These are phyloP conservation scores for Tetraselmis striata DNA, from an alignment of 139 green algal genomes.

Conservation along the genomic window DNA sequence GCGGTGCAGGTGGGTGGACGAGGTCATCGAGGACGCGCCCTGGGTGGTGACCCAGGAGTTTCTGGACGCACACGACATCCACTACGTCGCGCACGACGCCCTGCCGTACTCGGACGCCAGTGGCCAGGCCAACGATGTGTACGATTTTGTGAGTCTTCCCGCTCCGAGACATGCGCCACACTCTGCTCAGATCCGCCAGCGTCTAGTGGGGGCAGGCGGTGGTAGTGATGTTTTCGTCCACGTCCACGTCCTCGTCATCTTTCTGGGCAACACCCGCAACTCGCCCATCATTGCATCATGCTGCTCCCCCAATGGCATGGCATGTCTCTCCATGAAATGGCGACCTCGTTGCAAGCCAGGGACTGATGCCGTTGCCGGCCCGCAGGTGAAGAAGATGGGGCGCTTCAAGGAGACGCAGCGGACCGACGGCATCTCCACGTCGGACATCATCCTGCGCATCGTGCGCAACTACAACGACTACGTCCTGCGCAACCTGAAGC, in stretches of 20 bases:
- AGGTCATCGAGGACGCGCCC: constrained; percentile 74
- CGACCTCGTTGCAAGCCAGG: too few relatives aligned
- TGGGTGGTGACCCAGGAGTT: constrained; percentile 86
- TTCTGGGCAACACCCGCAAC: too few relatives aligned
- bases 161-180: too few relatives aligned
- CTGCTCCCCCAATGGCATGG: too few relatives aligned
- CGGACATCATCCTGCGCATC: constrained; percentile 87
- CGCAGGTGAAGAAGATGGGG: constrained; percentile 73
- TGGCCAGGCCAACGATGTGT: constrained; percentile 48
- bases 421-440: constrained; percentile 83
- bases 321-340: too few relatives aligned
- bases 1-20: constrained; percentile 91
- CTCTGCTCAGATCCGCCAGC: too few relatives aligned
- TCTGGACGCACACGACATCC: constrained; percentile 75
- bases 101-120: constrained; percentile 74
- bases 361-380: too few relatives aligned
- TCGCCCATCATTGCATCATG: too few relatives aligned
- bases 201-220: too few relatives aligned
- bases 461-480: constrained; percentile 88
- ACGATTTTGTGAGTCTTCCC: constrained; percentile 19
- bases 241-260: too few relatives aligned
- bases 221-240: too few relatives aligned
- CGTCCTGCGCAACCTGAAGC: constrained; percentile 79
- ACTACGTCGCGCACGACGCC: constrained; percentile 87
- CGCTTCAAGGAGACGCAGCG: constrained; percentile 77